Evolutionary conservation across 257 asterid genomes (phyloP).

Genomic region (Plantago ovata): DNA sequence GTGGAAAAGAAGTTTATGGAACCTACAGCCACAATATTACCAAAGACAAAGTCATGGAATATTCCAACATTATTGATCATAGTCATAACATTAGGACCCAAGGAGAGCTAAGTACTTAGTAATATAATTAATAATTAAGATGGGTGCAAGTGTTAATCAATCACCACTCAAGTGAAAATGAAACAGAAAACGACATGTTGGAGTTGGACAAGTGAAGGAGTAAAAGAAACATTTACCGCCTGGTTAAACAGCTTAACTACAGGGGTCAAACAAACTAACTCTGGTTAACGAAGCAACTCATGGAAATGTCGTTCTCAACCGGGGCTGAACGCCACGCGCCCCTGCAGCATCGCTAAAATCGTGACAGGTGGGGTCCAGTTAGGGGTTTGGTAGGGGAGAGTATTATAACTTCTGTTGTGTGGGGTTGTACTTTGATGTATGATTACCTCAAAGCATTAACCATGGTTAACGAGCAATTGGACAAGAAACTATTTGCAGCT

Average conservation of each 20-base stretch:
- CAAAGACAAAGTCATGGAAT: too few relatives aligned
- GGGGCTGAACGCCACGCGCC: too few relatives aligned
- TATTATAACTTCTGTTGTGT: neutral
- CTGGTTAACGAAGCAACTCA: neutral
- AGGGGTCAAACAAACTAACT: neutral
- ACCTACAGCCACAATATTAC: too few relatives aligned
- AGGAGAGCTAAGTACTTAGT: too few relatives aligned
- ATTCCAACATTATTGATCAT: too few relatives aligned
- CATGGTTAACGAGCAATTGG: neutral
- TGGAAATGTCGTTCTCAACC: neutral
- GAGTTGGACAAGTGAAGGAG: too few relatives aligned
- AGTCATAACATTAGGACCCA: too few relatives aligned
- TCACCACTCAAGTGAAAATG: neutral
- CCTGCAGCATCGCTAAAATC: neutral
- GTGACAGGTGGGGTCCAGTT: neutral
- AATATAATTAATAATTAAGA: neutral
- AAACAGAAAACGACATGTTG: neutral
- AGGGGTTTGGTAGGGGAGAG: conserved; percentile 5
- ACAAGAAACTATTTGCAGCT: neutral
- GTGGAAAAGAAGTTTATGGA: too few relatives aligned
- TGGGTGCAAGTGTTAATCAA: conserved; percentile 5
- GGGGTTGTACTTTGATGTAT: neutral
- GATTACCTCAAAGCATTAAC: neutral
- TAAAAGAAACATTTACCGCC: neutral
- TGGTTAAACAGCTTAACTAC: neutral